A percentile compares a stretch with the other conserved stretches of the same genome.
Evolutionary conservation across 345 rosid genomes (phyloP).

Genomic region (Raphanus raphanistrum): DNA sequence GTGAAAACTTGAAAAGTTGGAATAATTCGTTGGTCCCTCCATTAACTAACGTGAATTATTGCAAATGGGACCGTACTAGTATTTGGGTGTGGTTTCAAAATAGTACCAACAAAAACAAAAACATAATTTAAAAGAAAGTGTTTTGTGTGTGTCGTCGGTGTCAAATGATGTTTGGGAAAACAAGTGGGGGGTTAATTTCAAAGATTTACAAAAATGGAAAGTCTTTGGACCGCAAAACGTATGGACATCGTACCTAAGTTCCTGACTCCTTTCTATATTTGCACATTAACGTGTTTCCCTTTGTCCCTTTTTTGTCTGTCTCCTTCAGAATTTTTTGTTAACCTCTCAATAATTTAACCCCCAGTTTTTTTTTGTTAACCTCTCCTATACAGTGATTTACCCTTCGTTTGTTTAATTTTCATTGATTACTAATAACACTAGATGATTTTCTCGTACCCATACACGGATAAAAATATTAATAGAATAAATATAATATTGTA

Average conservation of each 20-base stretch:
- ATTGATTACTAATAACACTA: too few species aligned
- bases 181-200: constrained; percentile 42
- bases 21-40: constrained; percentile 40
- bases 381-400: neutral
- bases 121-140: constrained; percentile 12
- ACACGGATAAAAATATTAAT: too few species aligned
- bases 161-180: constrained; percentile 37
- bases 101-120: constrained; percentile 19
- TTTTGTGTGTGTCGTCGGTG: constrained; percentile 36
- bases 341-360: constrained; percentile 19
- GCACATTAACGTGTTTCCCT: constrained; percentile 31
- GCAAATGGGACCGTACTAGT: constrained; percentile 39
- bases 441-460: too few species aligned
- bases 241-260: constrained; percentile 43
- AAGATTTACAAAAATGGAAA: constrained; percentile 40
- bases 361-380: neutral
- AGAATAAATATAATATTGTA: too few species aligned
- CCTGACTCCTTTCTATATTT: constrained; percentile 39
- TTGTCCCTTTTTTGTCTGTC: constrained; percentile 30
- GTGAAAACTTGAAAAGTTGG: constrained; percentile 37
- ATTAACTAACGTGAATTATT: constrained; percentile 40
- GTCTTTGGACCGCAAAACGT: constrained; percentile 43
- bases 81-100: constrained; percentile 28
- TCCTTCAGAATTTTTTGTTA: constrained; percentile 17
- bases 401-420: neutral